Base-by-base conservation (phyloP, 495 filamentous ascomycete genomes). In the Chlorociboria aeruginascens region DNA sequence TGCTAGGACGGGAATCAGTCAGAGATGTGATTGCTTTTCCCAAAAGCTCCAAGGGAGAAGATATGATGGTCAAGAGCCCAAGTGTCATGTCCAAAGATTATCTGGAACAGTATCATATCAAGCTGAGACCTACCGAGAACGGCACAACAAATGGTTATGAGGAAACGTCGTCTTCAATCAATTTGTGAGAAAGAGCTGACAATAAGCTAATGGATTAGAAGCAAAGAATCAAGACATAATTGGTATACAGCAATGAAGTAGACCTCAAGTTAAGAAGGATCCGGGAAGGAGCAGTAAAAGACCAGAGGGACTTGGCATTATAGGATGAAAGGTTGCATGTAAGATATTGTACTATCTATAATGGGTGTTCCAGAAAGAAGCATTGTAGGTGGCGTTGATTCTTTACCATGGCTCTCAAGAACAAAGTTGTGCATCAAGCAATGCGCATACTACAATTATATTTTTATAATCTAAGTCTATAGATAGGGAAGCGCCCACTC, bases 11-110 rank as follows among this genome's bases (percentile, higher is more conserved):
- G 39, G 78, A 85, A 17, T 82, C 78, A 7, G 76, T 98, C 8
- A 66, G 83, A 46, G 90, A 98, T 68, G 92, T 97, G 12, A 95
- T 96, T 60, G 90, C 90, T 1, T 98, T 98, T 62, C 92, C 92
- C 2, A 98, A 98, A 67, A 84, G 71, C 43, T 83, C 84, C 32
- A 90, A 82, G 63, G 86, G 87, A 0, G 83, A 90, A 58, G 92
- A 98, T 65, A 61, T 74, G 28, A 73, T 89, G 62, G 86, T 95
- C 12, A 77, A 76, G 40, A 83, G 80, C 52, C 92, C 92, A 0
- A 74, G 77, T 20, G 54, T 53, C 50, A 71, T 90, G 46, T 82
- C 72, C 0, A 63, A 73, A 40, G 72, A 76, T 54, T 76, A 84
- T 45, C 67, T 87, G 56, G 61, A 73, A 51, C 79, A 72, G 3